These are phyloP conservation scores for Penicillium sp. DNA, from an alignment of 2,329 filamentous ascomycete species.

Conservation along the genomic window DNA sequence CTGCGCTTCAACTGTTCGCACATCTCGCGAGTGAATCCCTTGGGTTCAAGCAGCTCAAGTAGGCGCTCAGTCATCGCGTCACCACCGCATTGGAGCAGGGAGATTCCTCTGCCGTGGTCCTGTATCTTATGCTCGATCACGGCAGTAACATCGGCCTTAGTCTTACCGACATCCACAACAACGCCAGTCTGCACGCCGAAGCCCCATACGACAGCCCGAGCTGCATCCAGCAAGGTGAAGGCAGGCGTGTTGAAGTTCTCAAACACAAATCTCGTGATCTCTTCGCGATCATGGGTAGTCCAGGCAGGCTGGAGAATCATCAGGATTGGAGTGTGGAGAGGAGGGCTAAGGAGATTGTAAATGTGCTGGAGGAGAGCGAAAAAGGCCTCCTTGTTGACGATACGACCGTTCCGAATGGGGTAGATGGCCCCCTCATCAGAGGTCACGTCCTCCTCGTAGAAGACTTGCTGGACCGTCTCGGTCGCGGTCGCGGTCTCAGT, in stretches of 20 bases:
- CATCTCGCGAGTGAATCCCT: conserved; percentile 64
- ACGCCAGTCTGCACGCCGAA: conserved; percentile 84
- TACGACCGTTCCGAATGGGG: conserved; percentile 79
- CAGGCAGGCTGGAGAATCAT: conserved; percentile 88
- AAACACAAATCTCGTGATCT: conserved; percentile 90
- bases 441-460: conserved; percentile 87
- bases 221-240: conserved; percentile 87
- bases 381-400: conserved; percentile 90
- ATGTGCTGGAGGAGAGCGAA: conserved; percentile 92
- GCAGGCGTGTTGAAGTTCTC: conserved; percentile 96
- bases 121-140: conserved; percentile 81
- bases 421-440: conserved; percentile 89
- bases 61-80: conserved; percentile 82
- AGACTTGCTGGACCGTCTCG: conserved; percentile 51
- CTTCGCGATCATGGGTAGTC: conserved; percentile 85
- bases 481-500: conserved; percentile 28
- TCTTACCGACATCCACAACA: conserved; percentile 86
- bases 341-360: conserved; percentile 84
- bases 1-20: conserved; percentile 69
- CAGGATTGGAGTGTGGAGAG: conserved; percentile 92
- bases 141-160: conserved; percentile 91
- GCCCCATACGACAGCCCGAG: conserved; percentile 76
- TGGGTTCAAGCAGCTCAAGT: conserved; percentile 64
- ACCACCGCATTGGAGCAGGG: conserved; percentile 74
- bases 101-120: conserved; percentile 65